Percentiles rank a stretch among this genome's conserved stretches.
Evolutionary conservation across 225 moss, liverwort and hornwort species (phyloP).

Genomic region (Neckera pumila): DNA sequence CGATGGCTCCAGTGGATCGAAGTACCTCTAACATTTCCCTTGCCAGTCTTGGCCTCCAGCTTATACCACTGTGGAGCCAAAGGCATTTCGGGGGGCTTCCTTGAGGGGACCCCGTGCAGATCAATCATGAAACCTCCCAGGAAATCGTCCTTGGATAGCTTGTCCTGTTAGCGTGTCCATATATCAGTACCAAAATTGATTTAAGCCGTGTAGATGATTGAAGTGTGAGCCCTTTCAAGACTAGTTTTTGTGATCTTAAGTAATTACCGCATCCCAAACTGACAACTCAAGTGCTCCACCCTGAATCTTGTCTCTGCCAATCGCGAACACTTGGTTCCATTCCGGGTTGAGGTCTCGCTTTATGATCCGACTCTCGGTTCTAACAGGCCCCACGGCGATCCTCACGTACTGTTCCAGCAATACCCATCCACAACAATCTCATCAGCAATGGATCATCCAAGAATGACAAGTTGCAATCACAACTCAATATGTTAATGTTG

Average conservation of each 20-base stretch:
- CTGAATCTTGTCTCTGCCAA: conserved; percentile 77
- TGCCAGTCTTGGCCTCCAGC: conserved; percentile 58
- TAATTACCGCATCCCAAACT: conserved; percentile 82
- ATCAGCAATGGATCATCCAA: not conserved
- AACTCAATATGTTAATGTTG: not conserved
- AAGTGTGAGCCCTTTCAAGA: not conserved
- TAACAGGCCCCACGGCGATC: conserved; percentile 58
- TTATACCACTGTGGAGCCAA: conserved; percentile 79
- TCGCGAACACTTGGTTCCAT: conserved; percentile 90
- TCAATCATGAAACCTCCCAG: conserved; percentile 60
- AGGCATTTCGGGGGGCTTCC: conserved; percentile 69
- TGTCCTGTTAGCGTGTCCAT: conserved; percentile 39
- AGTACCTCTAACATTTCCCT: conserved; percentile 65
- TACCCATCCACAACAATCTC: not conserved
- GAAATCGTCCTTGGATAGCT: conserved; percentile 55
- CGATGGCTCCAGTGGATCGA: not conserved
- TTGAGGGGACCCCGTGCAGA: conserved; percentile 44
- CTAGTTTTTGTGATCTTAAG: not conserved
- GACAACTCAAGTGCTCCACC: conserved; percentile 67
- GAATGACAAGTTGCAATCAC: not conserved
- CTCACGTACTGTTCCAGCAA: conserved; percentile 59
- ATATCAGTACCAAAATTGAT: not conserved
- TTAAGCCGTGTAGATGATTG: not conserved
- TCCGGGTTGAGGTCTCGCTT: conserved; percentile 65
- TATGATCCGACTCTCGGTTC: conserved; percentile 55